Conservation (phyloP, 371 early-diverging fungal genomes). For the Mucor indicus region DNA sequence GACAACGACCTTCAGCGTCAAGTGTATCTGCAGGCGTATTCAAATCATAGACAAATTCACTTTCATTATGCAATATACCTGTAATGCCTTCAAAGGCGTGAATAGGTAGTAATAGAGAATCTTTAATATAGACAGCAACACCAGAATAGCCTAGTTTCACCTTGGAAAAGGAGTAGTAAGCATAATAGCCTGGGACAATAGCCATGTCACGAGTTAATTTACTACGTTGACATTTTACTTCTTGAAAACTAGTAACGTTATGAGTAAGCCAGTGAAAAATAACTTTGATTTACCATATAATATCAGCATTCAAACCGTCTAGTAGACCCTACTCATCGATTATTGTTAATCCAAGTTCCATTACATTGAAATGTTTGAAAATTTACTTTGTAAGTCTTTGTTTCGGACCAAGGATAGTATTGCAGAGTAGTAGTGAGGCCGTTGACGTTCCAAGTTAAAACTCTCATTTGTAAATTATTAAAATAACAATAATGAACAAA, state of each 20-base stretch:
- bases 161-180: slow-evolving; percentile 67
- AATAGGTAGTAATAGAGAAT: slow-evolving; percentile 35
- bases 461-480: slow-evolving; percentile 56
- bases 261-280: neutral
- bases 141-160: slow-evolving; percentile 72
- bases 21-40: slow-evolving; percentile 48
- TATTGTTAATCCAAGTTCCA: neutral
- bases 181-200: slow-evolving; percentile 70
- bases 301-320: slow-evolving; percentile 63
- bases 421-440: slow-evolving; percentile 56
- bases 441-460: slow-evolving; percentile 70
- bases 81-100: slow-evolving; percentile 69
- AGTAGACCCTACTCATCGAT: slow-evolving; percentile 39
- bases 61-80: slow-evolving; percentile 26
- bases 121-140: slow-evolving; percentile 68
- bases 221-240: slow-evolving; percentile 67
- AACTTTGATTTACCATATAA: slow-evolving; percentile 52
- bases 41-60: slow-evolving; percentile 3
- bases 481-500: too few species aligned
- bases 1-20: slow-evolving; percentile 76
- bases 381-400: slow-evolving; percentile 54
- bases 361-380: neutral
- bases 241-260: slow-evolving; percentile 57
- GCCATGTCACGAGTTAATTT: slow-evolving; percentile 61
- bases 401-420: slow-evolving; percentile 56